Evolutionary conservation across 73 alveolate genomes (phyloP), one percentile per base, ranked within the genome.

Genomic region (Paramecium sexaurelia): DNA sequence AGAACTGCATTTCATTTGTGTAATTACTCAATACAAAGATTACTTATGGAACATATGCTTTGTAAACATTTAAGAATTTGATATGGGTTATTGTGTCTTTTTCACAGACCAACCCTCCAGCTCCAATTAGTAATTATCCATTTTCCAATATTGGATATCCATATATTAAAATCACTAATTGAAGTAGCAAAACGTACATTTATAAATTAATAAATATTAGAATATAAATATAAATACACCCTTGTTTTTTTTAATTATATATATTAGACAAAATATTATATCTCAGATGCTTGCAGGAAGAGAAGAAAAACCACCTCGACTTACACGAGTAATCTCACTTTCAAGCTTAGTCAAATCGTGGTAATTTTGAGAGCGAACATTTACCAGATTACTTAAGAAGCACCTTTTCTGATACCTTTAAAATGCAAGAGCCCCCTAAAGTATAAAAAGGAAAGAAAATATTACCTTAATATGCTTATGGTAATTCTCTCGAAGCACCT

Each of bases 291-390:
- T 73, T 22, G 43, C 87, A 36, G 87, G 87, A n/a, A 73, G 35
- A 73, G 87, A 73, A 73, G 87, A 73, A 39, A 36, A 36, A 9
- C 87, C 87, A 73, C 87, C 87, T 36, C 87, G 66, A 17, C 33
- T 36, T 10, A 73, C 87, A 73, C 11, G 57, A 73, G 87, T 73
- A 73, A 36, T 20, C 32, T 33, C 33, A 20, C 36, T 6, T 27
- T 73, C 43, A 33, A 73, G 24, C 55, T 20, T 33, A 73, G 87
- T 73, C 83, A 11, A 39, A 33, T 39, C 36, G 57, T 7, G 87
- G 87, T 27, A 73, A 73, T 73, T 17, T 20, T 17, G 87, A 73
- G 87, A 36, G 66, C 43, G 87, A 73, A 22, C 40, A 73, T 17
- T 10, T 73, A 35, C 87, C 87, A 6, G 57, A 73, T 32, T 73